Evolutionary conservation across 1,284 basidiomycete species (phyloP).

Genomic region (Leccinum ponderosum): DNA sequence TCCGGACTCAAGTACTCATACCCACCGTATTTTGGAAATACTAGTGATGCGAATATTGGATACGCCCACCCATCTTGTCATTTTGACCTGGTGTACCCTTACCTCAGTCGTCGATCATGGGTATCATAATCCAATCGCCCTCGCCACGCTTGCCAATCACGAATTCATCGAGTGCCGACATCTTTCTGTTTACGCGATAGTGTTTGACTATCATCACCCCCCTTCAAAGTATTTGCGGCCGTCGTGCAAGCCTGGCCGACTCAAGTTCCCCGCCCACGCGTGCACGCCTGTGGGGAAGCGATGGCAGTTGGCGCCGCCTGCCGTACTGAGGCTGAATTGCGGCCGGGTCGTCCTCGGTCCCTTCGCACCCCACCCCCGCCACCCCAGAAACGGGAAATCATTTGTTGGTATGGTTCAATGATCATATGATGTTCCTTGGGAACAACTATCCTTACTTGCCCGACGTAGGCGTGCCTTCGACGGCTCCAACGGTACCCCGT

Average conservation of each 20-base stretch:
- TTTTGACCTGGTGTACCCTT: background rate
- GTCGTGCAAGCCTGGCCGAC: background rate
- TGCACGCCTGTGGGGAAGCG: conserved; percentile 6
- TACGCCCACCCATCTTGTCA: background rate
- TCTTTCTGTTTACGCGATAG: background rate
- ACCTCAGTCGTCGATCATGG: background rate
- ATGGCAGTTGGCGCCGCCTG: background rate
- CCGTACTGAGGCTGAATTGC: conserved; percentile 1
- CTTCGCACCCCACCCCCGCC: background rate
- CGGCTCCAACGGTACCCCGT: no score
- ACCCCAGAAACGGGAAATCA: conserved; percentile 4
- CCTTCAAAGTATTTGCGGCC: background rate
- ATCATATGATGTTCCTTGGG: conserved; percentile 8
- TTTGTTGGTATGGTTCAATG: background rate
- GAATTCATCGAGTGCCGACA: background rate
- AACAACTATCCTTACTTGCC: background rate
- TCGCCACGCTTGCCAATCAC: background rate
- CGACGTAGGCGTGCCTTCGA: background rate
- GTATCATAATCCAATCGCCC: background rate
- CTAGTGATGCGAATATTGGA: background rate
- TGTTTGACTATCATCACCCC: background rate
- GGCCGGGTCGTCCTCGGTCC: background rate
- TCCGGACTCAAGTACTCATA: background rate
- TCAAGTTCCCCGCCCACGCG: background rate
- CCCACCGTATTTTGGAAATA: no score